Evolutionary conservation across 2,329 filamentous ascomycete species (phyloP), one percentile per base, ranked within the genome.

Genomic region (Fusarium nisikadoi): DNA sequence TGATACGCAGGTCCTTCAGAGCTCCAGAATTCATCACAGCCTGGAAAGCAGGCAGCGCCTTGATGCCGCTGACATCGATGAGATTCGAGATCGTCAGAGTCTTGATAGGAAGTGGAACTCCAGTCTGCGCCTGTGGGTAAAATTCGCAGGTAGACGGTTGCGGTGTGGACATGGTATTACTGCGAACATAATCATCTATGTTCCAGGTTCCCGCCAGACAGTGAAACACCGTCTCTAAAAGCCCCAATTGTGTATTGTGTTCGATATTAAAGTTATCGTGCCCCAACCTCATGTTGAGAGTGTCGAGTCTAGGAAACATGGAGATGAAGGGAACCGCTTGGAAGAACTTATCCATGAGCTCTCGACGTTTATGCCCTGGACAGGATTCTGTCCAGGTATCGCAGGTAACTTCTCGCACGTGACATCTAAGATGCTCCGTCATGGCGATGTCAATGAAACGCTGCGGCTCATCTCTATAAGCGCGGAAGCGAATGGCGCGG

Each of bases 181-280:
- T 27, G 33, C n/a, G 13, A 17, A 36, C 3, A 20, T 38, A 20
- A 5, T n/a, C 5, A 12, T 52, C 12, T 10, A 25, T 33, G 14
- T 39, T 39, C 63, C 61, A 66, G 9, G 56, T 53, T 1, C 64
- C 64, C 8, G 56, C 70, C 1, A 74, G 38, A 20, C 54, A 69
- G 4, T 52, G 42, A 39, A 70, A 73, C 9, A 73, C 17, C 5
- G 46, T 61, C 25, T 69, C 39, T 6, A 71, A 35, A 4, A 73
- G 42, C 8, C 19, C 8, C 11, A 5, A 16, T 27, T 38, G 33
- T 13, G 23, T 27, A 36, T 12, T 2, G 2, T n/a, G 3, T 13
- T 17, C 3, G 9, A 38, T 9, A 4, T 52, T 19, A 27, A 16
- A 38, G 2, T 2, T 43, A n/a, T 38, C 33, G 6, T 29, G 9